Conservation (phyloP, 768 basidiomycete genomes). For the Mycena galericulata region DNA sequence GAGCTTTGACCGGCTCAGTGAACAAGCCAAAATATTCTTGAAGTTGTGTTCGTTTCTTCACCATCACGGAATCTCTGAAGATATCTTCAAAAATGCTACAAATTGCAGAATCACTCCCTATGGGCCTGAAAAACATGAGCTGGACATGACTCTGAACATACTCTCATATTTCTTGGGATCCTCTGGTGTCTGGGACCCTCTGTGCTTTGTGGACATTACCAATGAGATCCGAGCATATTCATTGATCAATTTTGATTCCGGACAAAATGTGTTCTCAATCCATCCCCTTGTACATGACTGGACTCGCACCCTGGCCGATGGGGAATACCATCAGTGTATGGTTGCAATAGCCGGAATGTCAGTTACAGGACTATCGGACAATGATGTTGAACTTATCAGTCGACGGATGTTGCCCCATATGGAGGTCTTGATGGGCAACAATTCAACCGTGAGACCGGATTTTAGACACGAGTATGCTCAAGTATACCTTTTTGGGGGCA, state of each 20-base stretch:
- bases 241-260: too few relatives aligned
- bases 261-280: too few relatives aligned
- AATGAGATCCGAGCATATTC: too few relatives aligned
- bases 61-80: neutral
- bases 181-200: too few relatives aligned
- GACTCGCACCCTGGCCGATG: too few relatives aligned
- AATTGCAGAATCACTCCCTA: neutral
- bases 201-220: too few relatives aligned
- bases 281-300: neutral
- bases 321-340: too few relatives aligned
- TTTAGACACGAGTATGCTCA: neutral
- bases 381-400: neutral
- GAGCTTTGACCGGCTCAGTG: constrained; percentile 1
- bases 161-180: too few relatives aligned
- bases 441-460: neutral
- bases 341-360: neutral
- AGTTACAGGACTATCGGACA: neutral
- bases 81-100: neutral
- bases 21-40: neutral
- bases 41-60: neutral
- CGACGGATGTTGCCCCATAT: neutral
- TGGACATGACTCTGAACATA: too few relatives aligned
- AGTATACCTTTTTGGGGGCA: neutral
- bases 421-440: neutral
- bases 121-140: too few relatives aligned